phyloP scores from a whole-genome alignment of 2,329 filamentous ascomycete species.

The Alternaria novae-zelandiae region DNA sequence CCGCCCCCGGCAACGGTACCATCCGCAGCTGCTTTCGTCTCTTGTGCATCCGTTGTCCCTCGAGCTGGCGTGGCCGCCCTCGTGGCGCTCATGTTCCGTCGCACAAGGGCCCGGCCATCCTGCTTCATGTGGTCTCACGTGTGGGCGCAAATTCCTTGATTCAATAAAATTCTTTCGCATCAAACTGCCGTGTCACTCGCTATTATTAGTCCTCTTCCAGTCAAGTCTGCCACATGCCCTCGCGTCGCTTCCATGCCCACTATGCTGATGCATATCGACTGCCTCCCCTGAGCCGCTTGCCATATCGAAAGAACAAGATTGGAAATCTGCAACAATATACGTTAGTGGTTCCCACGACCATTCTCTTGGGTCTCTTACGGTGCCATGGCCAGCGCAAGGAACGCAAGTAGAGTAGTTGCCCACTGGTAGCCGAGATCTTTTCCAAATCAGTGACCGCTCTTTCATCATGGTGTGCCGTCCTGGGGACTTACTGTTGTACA shows the following conservation, averaged over 20 bases:
- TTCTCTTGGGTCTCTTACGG: constrained; percentile 46
- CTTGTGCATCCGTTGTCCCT: constrained; percentile 32
- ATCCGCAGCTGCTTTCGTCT: constrained; percentile 29
- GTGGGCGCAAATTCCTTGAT: constrained; percentile 35
- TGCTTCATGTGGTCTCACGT: constrained; percentile 48
- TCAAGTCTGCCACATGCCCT: constrained; percentile 18
- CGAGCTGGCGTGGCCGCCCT: constrained; percentile 43
- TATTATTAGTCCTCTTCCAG: constrained; percentile 38
- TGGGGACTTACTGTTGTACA: constrained; percentile 57
- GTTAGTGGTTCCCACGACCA: constrained; percentile 43
- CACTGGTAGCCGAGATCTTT: constrained; percentile 57
- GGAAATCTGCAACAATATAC: constrained; percentile 46
- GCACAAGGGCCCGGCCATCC: constrained; percentile 36
- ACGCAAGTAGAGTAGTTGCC: constrained; percentile 56
- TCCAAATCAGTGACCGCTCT: constrained; percentile 54
- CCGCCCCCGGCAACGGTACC: constrained; percentile 30
- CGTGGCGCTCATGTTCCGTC: constrained; percentile 42
- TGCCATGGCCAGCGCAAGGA: constrained; percentile 57
- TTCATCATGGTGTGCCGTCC: constrained; percentile 36
- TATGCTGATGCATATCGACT: constrained; percentile 56
- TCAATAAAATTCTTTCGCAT: constrained; percentile 44
- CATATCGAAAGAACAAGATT: constrained; percentile 58
- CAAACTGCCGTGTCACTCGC: constrained; percentile 43
- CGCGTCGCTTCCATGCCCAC: constrained; percentile 9
- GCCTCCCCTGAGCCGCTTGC: constrained; percentile 55